Base-by-base conservation (phyloP, 2,329 filamentous ascomycete genomes). In the Curvularia sp. region DNA sequence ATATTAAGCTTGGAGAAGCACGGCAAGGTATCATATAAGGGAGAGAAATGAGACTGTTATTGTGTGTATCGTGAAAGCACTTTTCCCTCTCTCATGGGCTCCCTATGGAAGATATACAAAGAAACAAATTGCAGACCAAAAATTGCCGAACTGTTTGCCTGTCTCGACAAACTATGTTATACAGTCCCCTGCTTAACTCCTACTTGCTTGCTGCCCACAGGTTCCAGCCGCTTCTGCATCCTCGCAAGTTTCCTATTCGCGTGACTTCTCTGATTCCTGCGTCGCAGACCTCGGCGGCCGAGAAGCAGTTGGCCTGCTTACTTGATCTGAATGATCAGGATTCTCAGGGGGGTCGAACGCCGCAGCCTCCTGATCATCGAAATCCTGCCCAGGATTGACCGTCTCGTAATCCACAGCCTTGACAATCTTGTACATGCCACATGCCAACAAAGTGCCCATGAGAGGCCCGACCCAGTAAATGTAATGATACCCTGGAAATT, bases 391-490 rank as follows among this genome's bases (percentile, higher is more conserved):
- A 0, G 77, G 77, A 46, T 80, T 79, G 7, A 77, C 76, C n/a
- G 76, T 78, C 64, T 79, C 67, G 48, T 79, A 80, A 51, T 79
- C 77, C 13, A 78, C 71, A 15, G 68, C 63, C 64, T 78, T 79
- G 55, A 79, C 75, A 36, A 80, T 74, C 43, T 66, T 72, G 45
- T 79, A 80, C 60, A 79, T 76, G 3, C 58, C 74, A 12, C 67
- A 76, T 1, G 78, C 78, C 18, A 79, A 63, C 15, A 77, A 28
- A 5, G 73, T 73, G 0, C 76, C 76, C 69, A 77, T 73, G 1
- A 72, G 30, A 5, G 75, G 74, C 1, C 75, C 75, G 46, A 75
- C 66, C 75, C 79, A 80, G 57, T 81, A 81, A 2, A 81, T 76
- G 64, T 78, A 81, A 61, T 80, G 79, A 49, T 80, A 77, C 0